Percentiles rank a stretch among this genome's conserved stretches.
phyloP scores from a whole-genome alignment of 106 monocot species.

The Cymbidium sinense region DNA sequence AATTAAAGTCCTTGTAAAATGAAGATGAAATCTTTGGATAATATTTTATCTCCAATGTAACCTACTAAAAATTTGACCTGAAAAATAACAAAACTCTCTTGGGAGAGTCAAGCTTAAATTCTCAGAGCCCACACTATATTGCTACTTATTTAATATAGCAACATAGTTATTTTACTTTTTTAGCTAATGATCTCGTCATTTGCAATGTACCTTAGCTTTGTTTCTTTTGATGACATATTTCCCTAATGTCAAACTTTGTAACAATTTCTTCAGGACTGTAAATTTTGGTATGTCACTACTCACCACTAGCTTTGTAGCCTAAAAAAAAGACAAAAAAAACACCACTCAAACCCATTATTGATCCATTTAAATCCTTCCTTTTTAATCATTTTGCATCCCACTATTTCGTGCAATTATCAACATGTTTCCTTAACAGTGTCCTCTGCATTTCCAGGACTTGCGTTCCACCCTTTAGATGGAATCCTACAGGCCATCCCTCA shows the following conservation, averaged over 20 bases:
- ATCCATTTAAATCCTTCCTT: not conserved
- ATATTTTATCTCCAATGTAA: no score
- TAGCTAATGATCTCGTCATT: no score
- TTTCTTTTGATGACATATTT: no score
- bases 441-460: conserved; percentile 29
- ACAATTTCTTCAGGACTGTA: not conserved
- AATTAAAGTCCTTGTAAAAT: no score
- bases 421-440: not conserved
- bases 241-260: not conserved
- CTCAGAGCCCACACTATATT: no score
- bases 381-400: no score
- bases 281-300: not conserved
- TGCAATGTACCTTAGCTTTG: no score
- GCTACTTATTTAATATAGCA: not conserved
- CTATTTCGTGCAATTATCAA: not conserved
- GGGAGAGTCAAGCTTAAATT: no score
- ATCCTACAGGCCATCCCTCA: conserved; percentile 53
- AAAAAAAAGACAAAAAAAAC: not conserved
- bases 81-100: no score
- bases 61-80: no score
- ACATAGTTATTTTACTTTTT: not conserved
- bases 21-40: no score
- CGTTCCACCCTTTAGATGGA: conserved; percentile 62
- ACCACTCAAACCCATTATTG: not conserved
- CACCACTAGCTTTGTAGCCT: not conserved